A percentile compares a stretch with the other conserved stretches of the same genome.
These are phyloP conservation scores for Leucosporidium creatinivorum DNA, from an alignment of 768 basidiomycete species.

Conservation along the genomic window DNA sequence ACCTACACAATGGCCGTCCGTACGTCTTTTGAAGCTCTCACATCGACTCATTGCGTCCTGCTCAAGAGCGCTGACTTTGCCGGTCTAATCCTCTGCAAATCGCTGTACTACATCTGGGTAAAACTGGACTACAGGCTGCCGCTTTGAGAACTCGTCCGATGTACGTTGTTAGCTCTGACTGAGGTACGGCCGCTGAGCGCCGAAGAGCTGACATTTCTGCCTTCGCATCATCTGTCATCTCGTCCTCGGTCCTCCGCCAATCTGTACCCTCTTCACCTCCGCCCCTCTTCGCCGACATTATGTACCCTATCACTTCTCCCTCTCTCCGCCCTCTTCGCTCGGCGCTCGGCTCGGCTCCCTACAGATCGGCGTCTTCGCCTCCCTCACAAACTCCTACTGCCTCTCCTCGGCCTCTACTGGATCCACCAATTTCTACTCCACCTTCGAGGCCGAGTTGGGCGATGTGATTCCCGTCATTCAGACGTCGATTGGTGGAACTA, in stretches of 20 bases:
- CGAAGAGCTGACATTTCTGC: not conserved
- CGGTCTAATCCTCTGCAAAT: too few relatives aligned
- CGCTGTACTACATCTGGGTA: too few relatives aligned
- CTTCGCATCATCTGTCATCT: not conserved
- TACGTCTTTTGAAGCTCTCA: too few relatives aligned
- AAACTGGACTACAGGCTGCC: conserved; percentile 26
- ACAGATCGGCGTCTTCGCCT: conserved; percentile 94
- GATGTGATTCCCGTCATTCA: conserved; percentile 92
- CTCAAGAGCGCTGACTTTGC: too few relatives aligned
- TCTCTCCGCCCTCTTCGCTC: too few relatives aligned
- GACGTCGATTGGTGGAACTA: conserved; percentile 87
- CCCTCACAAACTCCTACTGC: conserved; percentile 94
- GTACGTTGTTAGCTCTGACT: conserved; percentile 5
- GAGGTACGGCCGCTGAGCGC: too few relatives aligned
- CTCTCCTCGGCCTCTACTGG: conserved; percentile 78
- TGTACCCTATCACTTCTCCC: not conserved
- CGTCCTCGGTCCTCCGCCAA: too few relatives aligned
- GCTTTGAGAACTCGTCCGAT: conserved; percentile 38
- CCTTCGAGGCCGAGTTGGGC: conserved; percentile 87
- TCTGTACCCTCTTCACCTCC: conserved; percentile 8
- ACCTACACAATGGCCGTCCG: too few relatives aligned
- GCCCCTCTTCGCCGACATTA: too few relatives aligned
- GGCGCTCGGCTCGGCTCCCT: conserved; percentile 42
- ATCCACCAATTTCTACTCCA: conserved; percentile 94
- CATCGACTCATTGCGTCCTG: too few relatives aligned